A percentile compares a stretch with the other conserved stretches of the same genome.
Conservation (phyloP, 2,329 filamentous ascomycete genomes). For the Curvularia sp. region DNA sequence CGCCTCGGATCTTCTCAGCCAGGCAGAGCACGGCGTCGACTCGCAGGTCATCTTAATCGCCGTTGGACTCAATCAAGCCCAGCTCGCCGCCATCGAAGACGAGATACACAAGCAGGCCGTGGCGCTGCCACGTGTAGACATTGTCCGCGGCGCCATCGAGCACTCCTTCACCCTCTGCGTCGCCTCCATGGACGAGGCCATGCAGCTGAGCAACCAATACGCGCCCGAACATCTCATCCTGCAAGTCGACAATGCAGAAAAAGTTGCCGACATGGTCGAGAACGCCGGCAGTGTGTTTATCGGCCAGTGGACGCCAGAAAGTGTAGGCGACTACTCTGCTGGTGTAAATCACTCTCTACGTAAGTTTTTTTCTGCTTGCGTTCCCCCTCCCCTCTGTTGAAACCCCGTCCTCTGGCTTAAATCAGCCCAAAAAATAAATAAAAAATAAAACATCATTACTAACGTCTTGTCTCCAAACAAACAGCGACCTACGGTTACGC, state of each 20-base stretch:
- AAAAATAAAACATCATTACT: not conserved
- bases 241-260: constrained; percentile 79
- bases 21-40: constrained; percentile 96
- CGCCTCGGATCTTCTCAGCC: constrained; percentile 90
- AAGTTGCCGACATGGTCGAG: constrained; percentile 77
- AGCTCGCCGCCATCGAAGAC: constrained; percentile 85
- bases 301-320: constrained; percentile 95
- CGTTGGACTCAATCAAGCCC: constrained; percentile 74
- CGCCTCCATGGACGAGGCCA: constrained; percentile 76
- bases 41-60: constrained; percentile 93
- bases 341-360: constrained; percentile 97
- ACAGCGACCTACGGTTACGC: constrained; percentile 97
- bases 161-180: constrained; percentile 89
- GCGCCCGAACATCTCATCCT: constrained; percentile 96
- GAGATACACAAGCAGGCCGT: constrained; percentile 88
- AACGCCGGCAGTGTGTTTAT: constrained; percentile 98
- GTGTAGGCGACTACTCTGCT: constrained; percentile 96
- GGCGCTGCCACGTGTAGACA: constrained; percentile 87
- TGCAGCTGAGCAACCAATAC: constrained; percentile 87
- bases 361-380: constrained; percentile 61
- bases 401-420: no score
- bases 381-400: not conserved
- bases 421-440: no score
- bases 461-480: not conserved
- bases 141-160: constrained; percentile 86